A percentile compares a stretch with the other conserved stretches of the same genome.
Conservation (phyloP, 2,329 filamentous ascomycete genomes). For the Colletotrichum destructivum region DNA sequence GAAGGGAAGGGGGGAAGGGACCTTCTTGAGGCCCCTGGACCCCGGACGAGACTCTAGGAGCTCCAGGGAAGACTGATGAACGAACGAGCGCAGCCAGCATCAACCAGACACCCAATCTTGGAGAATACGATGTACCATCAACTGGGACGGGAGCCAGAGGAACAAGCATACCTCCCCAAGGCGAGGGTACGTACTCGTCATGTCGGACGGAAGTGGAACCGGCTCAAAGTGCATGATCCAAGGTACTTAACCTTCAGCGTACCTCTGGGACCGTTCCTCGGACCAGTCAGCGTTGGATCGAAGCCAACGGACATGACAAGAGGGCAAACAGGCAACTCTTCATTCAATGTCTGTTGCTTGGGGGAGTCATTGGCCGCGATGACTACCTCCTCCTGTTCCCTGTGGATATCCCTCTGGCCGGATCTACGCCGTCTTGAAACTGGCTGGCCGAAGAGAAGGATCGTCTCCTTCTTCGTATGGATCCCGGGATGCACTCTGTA, state of each 20-base stretch:
- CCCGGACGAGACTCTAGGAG: conserved; percentile 29
- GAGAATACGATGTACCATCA: conserved; percentile 30
- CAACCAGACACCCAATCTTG: conserved; percentile 36
- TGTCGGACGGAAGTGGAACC: conserved; percentile 38
- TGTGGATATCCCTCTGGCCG: background rate
- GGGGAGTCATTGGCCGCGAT: background rate
- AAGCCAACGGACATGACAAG: background rate
- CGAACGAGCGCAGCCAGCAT: conserved; percentile 38
- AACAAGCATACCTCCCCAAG: conserved; percentile 23
- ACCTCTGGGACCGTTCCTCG: conserved; percentile 36
- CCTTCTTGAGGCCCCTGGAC: conserved; percentile 33
- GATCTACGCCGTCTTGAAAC: background rate
- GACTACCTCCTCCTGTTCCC: background rate
- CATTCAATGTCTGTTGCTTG: background rate
- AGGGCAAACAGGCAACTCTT: background rate
- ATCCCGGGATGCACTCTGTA: conserved; percentile 1
- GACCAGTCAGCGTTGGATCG: conserved; percentile 14
- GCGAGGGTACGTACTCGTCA: conserved; percentile 29
- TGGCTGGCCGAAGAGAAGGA: background rate
- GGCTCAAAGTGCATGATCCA: conserved; percentile 39
- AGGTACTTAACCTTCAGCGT: conserved; percentile 41
- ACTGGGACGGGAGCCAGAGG: conserved; percentile 31
- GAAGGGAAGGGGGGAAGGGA: conserved; percentile 15
- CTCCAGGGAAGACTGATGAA: conserved; percentile 31
- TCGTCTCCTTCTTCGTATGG: background rate